Conservation (phyloP, 2,329 filamentous ascomycete genomes). For the Epichloe uncinata region DNA sequence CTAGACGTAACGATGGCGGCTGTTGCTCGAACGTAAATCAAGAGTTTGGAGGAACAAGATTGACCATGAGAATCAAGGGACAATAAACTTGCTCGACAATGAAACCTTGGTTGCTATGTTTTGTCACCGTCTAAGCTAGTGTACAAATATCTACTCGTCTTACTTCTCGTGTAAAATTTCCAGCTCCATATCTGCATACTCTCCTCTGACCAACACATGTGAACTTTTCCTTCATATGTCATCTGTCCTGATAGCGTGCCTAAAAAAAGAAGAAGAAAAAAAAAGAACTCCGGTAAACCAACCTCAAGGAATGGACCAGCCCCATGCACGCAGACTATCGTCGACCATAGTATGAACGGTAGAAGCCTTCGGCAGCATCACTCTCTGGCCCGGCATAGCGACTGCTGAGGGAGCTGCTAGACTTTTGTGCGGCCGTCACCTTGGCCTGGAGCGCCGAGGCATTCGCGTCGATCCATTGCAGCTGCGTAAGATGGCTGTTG, state of each 20-base stretch:
- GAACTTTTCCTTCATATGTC: slow-evolving; percentile 1
- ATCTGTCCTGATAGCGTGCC: not conserved
- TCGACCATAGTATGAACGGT: slow-evolving; percentile 71
- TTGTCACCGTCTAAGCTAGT: slow-evolving; percentile 21
- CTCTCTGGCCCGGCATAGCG: slow-evolving; percentile 48
- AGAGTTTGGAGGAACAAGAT: not conserved
- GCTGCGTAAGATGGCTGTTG: slow-evolving; percentile 80
- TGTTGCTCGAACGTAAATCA: not conserved
- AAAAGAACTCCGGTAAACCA: slow-evolving; percentile 3
- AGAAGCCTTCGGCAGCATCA: slow-evolving; percentile 77
- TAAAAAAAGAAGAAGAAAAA: not conserved
- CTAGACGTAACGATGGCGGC: not conserved
- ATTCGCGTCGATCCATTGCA: slow-evolving; percentile 87
- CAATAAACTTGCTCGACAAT: slow-evolving; percentile 7
- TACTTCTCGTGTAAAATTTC: slow-evolving; percentile 9
- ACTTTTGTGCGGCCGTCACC: slow-evolving; percentile 70
- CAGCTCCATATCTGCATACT: slow-evolving; percentile 6
- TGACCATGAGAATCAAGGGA: slow-evolving; percentile 7
- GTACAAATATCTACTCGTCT: slow-evolving; percentile 22
- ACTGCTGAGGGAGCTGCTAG: slow-evolving; percentile 47
- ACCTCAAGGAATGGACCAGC: not conserved
- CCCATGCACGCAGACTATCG: slow-evolving; percentile 29
- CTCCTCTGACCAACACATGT: slow-evolving; percentile 5
- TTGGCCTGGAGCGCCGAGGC: slow-evolving; percentile 73
- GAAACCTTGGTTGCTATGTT: slow-evolving; percentile 9